These are phyloP conservation scores for Cucumis melo DNA, from an alignment of 306 rosid species.

Conservation along the genomic window DNA sequence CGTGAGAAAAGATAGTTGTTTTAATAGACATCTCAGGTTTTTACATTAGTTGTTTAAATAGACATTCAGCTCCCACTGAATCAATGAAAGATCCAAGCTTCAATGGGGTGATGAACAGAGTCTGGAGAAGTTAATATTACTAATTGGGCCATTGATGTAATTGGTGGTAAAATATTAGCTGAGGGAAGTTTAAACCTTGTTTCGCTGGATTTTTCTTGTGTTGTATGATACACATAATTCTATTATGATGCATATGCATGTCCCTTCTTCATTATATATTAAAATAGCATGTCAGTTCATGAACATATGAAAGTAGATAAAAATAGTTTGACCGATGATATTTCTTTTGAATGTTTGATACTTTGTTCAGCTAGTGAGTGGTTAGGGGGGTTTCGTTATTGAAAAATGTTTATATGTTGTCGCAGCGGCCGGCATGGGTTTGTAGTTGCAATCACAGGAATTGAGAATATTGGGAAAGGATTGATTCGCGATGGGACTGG, in stretches of 20 bases:
- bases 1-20: neutral
- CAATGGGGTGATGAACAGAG: neutral
- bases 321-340: neutral
- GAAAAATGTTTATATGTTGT: neutral
- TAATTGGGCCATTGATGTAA: neutral
- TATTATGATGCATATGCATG: neutral
- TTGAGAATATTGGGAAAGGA: conserved; percentile 76
- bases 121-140: neutral
- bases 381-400: neutral
- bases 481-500: conserved; percentile 94
- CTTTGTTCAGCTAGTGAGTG: neutral
- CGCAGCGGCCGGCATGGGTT: conserved; percentile 91
- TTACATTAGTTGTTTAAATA: no score
- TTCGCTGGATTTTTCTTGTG: neutral
- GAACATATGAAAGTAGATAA: neutral
- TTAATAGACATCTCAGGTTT: no score
- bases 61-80: no score
- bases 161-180: neutral
- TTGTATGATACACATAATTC: neutral
- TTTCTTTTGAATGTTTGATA: neutral
- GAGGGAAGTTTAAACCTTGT: neutral
- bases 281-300: neutral
- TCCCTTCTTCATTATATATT: neutral
- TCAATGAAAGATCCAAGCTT: neutral
- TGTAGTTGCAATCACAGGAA: conserved; percentile 91